A percentile compares a stretch with the other conserved stretches of the same genome.
Conservation (phyloP, 257 asterid genomes). For the Jaltomata sinuosa region DNA sequence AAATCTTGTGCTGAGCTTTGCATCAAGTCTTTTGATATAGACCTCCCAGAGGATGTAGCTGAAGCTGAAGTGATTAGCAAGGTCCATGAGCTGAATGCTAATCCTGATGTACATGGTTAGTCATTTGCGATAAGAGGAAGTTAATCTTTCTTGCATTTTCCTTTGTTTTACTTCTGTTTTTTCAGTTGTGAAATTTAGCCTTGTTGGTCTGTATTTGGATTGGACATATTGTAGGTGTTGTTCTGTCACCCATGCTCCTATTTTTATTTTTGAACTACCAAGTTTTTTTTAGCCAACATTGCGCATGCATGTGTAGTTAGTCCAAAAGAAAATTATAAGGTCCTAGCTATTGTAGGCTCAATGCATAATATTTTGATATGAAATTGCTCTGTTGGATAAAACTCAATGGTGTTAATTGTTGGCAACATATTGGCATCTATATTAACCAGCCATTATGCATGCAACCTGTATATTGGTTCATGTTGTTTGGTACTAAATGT, state of each 20-base stretch:
- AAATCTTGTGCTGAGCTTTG: constrained; percentile 94
- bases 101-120: constrained; percentile 90
- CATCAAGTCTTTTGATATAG: constrained; percentile 66
- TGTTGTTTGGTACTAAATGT: neutral
- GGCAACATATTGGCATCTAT: neutral
- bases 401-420: neutral
- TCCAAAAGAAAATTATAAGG: neutral
- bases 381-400: neutral
- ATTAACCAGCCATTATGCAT: neutral
- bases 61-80: constrained; percentile 67
- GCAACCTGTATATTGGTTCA: neutral
- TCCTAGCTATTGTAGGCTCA: neutral
- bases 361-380: neutral
- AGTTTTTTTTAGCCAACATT: neutral
- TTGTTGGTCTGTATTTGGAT: neutral
- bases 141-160: neutral
- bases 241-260: neutral
- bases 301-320: neutral
- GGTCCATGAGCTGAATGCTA: constrained; percentile 72
- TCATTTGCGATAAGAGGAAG: constrained; percentile 4
- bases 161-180: neutral
- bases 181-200: neutral
- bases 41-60: constrained; percentile 75
- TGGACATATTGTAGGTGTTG: neutral
- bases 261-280: neutral